Evolutionary conservation across 345 rosid species (phyloP), one percentile per base, ranked within the genome.

Genomic region (Syzygium grande): DNA sequence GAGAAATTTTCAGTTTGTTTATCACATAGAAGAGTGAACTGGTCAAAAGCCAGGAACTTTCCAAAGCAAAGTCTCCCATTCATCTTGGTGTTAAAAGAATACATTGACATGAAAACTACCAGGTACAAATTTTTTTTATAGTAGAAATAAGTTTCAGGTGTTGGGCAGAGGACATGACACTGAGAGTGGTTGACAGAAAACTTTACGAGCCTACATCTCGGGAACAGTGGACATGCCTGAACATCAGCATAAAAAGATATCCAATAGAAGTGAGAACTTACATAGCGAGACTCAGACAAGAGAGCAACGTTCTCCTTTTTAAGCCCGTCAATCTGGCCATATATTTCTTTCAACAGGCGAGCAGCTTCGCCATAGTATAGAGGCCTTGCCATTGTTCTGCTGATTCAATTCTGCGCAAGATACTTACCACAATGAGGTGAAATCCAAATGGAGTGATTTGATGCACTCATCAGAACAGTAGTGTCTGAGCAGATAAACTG

Each of bases 341-440:
- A 88, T 87, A 93, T 91, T 46, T 96, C 98, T 89, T 96, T 98
- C 92, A 98, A 91, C 58, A 94, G 87, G 79, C 96, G 93, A 89
- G 97, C 88, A 65, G 98, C 94, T 94, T 98, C 99, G 25, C 90
- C 90, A 83, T 27, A 98, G 78, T 88, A 94, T 89, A 11, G 94
- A 93, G 49, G 98, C 98, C 94, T 98, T 98, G 79, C 99, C 99
- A 86, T 89, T 96, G 86, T 94, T 98, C 84, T 92, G 94, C 89
- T 91, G 94, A 89, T 87, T 91, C 51, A 95, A 53, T 53, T 95
- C 99, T 98, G 92, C 23, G 6, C 53, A 87, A 89, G 43, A 87
- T 79, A 87, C 52, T 52, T 25, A 68, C 65, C 46, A 27, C 27
- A 53, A 58, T 85, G 27, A 91, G 88, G 86, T 25, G 52, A 29